Evolutionary conservation across 2,329 filamentous ascomycete genomes (phyloP), one percentile per base, ranked within the genome.

Genomic region (Xylariales sp.): DNA sequence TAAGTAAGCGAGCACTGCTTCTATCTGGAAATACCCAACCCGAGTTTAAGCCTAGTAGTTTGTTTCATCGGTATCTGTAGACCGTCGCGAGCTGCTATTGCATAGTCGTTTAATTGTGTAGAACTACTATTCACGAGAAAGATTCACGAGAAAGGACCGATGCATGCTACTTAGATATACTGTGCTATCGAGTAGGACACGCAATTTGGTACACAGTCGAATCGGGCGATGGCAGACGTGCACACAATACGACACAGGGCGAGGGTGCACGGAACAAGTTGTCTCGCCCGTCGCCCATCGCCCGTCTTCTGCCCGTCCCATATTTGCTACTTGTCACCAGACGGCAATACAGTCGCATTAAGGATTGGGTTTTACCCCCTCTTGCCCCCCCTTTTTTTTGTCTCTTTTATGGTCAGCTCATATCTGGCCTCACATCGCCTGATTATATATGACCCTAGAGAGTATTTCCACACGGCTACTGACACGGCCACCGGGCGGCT

Each of bases 381-480:
- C 54, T 56, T 65, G 58, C 53, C 36, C 64, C 60, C 66, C 57
- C 57, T 46, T 36, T 18, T 34, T 39, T 55, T 12, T 54, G 16
- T 53, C 57, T 46, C 30, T 18, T 34, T 39, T 55, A 12, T 54
- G 16, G 63, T 70, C 69, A 70, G 69, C 69, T 70, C 68, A 68
- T 69, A 54, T 68, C 58, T 69, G 69, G 69, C 63, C 66, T 69
- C 59, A 66, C 50, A 57, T 70, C 69, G 61, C 60, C 69, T 69
- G 66, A 70, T 67, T 64, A 46, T 68, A 58, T 57, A 57, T 50
- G 23, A 62, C 43, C 18, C 41, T 52, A 34, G 46, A 41, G 55
- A 28, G 45, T 53, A 41, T 49, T 66, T 39, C 49, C 62, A 63
- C 63, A 69, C 63, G 49, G 58, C 53, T 54, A 16, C 55, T 39